Evolutionary conservation across 208 protist genomes (phyloP).

Genomic region (Phytomonas sp.): DNA sequence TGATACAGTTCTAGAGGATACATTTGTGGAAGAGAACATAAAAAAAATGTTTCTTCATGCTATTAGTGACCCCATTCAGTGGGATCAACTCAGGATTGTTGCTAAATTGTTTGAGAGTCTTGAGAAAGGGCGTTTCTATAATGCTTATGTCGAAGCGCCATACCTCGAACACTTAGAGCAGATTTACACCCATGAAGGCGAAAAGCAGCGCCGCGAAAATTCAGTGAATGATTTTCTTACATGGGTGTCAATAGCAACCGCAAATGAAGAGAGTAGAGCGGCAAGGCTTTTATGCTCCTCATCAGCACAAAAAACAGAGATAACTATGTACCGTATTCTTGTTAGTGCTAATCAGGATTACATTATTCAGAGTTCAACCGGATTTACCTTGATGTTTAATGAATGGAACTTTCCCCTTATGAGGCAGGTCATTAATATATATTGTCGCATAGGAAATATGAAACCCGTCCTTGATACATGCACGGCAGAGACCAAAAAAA

Average conservation of each 20-base stretch:
- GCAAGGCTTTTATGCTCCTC: slow-evolving; percentile 13
- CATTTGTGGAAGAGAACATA: neutral
- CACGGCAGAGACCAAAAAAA: neutral
- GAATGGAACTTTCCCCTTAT: slow-evolving; percentile 6
- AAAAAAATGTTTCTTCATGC: neutral
- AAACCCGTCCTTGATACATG: neutral
- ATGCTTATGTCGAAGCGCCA: neutral
- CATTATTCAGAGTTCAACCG: slow-evolving; percentile 19
- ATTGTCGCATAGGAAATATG: neutral
- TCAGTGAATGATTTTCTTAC: slow-evolving; percentile 17
- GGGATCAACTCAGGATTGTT: neutral
- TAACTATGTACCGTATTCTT: slow-evolving; percentile 14
- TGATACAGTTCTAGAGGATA: slow-evolving; percentile 14
- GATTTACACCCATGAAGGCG: slow-evolving; percentile 14
- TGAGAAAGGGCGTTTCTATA: neutral
- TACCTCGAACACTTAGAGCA: slow-evolving; percentile 11
- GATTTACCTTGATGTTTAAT: slow-evolving; percentile 4
- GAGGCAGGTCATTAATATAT: neutral
- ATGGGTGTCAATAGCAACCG: slow-evolving; percentile 16
- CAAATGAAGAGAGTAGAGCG: slow-evolving; percentile 14
- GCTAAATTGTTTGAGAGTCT: neutral
- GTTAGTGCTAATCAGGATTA: slow-evolving; percentile 18
- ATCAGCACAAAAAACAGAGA: slow-evolving; percentile 11
- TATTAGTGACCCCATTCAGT: neutral
- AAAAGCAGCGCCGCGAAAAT: slow-evolving; percentile 1